phyloP scores from a whole-genome alignment of 345 rosid species.

The Citrus glauca region DNA sequence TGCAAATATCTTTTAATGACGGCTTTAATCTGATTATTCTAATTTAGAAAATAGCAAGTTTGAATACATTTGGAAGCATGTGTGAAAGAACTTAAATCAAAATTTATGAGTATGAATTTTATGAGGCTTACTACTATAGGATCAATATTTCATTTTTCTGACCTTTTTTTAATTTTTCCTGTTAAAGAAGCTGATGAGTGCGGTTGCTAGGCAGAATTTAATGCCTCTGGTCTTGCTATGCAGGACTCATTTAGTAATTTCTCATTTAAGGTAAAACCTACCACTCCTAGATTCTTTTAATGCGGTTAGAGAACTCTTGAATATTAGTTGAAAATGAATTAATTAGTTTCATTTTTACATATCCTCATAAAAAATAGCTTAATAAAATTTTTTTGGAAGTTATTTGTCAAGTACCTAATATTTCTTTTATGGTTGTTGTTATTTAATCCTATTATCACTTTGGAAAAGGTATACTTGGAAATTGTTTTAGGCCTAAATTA shows the following conservation, averaged over 20 bases:
- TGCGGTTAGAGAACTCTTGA: neutral
- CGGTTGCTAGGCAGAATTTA: slow-evolving; percentile 70
- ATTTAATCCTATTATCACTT: too few species aligned
- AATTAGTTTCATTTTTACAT: neutral
- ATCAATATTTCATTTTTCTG: neutral
- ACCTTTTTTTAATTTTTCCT: neutral
- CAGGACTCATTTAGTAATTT: slow-evolving; percentile 92
- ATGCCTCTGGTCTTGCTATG: slow-evolving; percentile 56
- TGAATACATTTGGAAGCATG: neutral
- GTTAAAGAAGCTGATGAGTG: slow-evolving; percentile 71
- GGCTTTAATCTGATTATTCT: neutral
- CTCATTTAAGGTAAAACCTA: slow-evolving; percentile 72
- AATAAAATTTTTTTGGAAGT: neutral
- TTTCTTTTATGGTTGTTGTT: too few species aligned
- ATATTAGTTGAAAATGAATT: neutral
- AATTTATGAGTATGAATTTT: neutral
- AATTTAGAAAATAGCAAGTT: neutral
- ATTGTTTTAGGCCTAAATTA: neutral
- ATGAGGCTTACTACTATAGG: neutral
- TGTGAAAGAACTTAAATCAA: neutral
- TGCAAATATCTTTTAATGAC: neutral
- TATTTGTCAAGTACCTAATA: neutral
- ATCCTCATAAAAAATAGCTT: neutral
- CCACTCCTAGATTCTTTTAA: neutral
- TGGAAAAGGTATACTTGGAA: too few species aligned